These are phyloP conservation scores for Calocera viscosa DNA, from an alignment of 768 basidiomycete species.

Conservation along the genomic window DNA sequence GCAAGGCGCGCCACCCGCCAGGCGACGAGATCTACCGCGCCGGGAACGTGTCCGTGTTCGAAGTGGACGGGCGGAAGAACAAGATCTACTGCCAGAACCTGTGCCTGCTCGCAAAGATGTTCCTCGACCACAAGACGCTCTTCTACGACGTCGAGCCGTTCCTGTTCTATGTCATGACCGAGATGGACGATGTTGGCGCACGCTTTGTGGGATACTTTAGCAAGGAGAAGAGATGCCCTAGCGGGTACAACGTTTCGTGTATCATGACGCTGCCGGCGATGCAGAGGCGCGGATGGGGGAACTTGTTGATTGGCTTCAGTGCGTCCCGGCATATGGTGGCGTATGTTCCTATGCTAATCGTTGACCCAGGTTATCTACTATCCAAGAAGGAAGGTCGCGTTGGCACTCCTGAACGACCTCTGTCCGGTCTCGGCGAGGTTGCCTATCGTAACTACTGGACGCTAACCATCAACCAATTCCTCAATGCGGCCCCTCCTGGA, in stretches of 20 bases:
- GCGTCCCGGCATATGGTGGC: constrained; percentile 27
- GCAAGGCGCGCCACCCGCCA: constrained; percentile 87
- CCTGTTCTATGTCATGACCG: constrained; percentile 94
- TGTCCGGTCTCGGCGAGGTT: constrained; percentile 81
- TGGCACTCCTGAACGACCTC: constrained; percentile 92
- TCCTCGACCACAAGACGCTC: constrained; percentile 94
- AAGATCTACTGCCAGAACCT: constrained; percentile 99
- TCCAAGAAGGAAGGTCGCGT: constrained; percentile 85
- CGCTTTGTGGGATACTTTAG: constrained; percentile 97
- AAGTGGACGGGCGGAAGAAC: constrained; percentile 96
- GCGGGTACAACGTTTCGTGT: constrained; percentile 95
- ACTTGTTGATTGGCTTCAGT: constrained; percentile 97
- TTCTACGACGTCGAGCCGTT: constrained; percentile 99
- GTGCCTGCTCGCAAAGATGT: constrained; percentile 96
- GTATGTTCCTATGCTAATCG: constrained; percentile 6
- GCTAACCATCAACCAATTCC: constrained; percentile 68
- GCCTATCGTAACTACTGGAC: constrained; percentile 97
- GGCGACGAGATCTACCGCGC: constrained; percentile 98
- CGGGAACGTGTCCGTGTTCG: constrained; percentile 76
- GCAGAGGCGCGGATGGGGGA: constrained; percentile 93
- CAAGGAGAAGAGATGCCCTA: constrained; percentile 94
- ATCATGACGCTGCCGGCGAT: constrained; percentile 97
- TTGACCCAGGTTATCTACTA: constrained; percentile 67
- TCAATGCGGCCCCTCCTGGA: constrained; percentile 45
- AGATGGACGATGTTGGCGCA: constrained; percentile 76